These are phyloP conservation scores for Emiliania huxleyi DNA, from an alignment of 78 protist genomes.

Conservation along the genomic window DNA sequence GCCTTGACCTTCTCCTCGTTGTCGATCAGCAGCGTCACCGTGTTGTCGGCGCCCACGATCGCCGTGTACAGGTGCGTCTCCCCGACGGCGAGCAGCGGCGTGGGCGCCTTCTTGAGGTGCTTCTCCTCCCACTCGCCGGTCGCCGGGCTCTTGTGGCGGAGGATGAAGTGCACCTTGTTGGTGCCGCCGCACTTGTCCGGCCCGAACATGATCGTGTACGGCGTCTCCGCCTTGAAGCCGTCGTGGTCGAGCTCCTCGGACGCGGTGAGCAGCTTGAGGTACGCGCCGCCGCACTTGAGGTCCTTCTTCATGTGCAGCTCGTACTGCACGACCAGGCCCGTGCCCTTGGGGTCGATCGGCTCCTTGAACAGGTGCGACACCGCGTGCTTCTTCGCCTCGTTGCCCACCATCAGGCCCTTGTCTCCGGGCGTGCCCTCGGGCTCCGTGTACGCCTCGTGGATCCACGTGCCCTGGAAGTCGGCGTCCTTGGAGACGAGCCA, in stretches of 20 bases:
- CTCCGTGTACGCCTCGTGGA: too few relatives aligned
- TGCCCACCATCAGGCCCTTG: too few relatives aligned
- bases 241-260: neutral
- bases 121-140: slow-evolving; percentile 32
- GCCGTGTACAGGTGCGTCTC: neutral
- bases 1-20: neutral
- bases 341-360: neutral
- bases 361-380: neutral
- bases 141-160: slow-evolving; percentile 15
- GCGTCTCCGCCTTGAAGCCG: neutral
- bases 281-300: slow-evolving; percentile 32
- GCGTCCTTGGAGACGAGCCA: too few relatives aligned
- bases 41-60: neutral
- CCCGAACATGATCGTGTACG: slow-evolving; percentile 50
- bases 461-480: too few relatives aligned
- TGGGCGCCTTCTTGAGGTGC: neutral
- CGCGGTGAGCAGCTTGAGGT: slow-evolving; percentile 26
- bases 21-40: neutral
- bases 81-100: slow-evolving; percentile 19
- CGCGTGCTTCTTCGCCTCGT: neutral
- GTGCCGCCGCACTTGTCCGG: slow-evolving; percentile 44
- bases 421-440: too few relatives aligned
- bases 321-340: slow-evolving; percentile 11
- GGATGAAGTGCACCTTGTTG: slow-evolving; percentile 46
- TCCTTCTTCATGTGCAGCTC: neutral